These are phyloP conservation scores for Tuber microsphaerosporum DNA, from an alignment of 495 filamentous ascomycete species.

Conservation along the genomic window DNA sequence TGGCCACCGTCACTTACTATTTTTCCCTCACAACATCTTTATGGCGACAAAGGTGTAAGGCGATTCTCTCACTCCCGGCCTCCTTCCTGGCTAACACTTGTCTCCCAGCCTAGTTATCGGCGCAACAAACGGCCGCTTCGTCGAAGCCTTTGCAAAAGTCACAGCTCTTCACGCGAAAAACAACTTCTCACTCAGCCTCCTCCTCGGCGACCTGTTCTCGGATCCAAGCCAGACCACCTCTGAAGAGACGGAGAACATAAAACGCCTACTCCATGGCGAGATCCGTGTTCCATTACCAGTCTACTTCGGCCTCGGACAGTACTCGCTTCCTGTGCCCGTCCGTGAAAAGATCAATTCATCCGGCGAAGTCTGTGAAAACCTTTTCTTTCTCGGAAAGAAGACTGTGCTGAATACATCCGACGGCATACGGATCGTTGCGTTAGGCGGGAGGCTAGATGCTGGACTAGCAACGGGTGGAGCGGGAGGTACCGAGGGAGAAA, in stretches of 20 bases:
- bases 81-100: slow-evolving; percentile 40
- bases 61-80: neutral
- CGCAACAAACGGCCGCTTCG: slow-evolving; percentile 65
- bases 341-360: slow-evolving; percentile 62
- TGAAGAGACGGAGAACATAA: slow-evolving; percentile 36
- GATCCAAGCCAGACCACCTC: slow-evolving; percentile 23
- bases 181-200: slow-evolving; percentile 71
- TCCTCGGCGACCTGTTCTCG: slow-evolving; percentile 74
- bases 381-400: slow-evolving; percentile 80
- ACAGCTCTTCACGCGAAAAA: slow-evolving; percentile 73
- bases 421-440: slow-evolving; percentile 71
- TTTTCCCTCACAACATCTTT: neutral
- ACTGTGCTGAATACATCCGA: slow-evolving; percentile 80
- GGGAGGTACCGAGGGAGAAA: slow-evolving; percentile 47
- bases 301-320: slow-evolving; percentile 74
- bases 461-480: slow-evolving; percentile 49
- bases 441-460: slow-evolving; percentile 63
- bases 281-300: slow-evolving; percentile 69
- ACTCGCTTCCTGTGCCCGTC: slow-evolving; percentile 59
- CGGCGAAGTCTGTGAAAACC: slow-evolving; percentile 78
- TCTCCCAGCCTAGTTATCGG: slow-evolving; percentile 68
- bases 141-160: slow-evolving; percentile 67
- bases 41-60: slow-evolving; percentile 71
- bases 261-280: slow-evolving; percentile 56
- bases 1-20: neutral